Conservation (phyloP, 768 basidiomycete genomes). For the Tephrocybe sp. region DNA sequence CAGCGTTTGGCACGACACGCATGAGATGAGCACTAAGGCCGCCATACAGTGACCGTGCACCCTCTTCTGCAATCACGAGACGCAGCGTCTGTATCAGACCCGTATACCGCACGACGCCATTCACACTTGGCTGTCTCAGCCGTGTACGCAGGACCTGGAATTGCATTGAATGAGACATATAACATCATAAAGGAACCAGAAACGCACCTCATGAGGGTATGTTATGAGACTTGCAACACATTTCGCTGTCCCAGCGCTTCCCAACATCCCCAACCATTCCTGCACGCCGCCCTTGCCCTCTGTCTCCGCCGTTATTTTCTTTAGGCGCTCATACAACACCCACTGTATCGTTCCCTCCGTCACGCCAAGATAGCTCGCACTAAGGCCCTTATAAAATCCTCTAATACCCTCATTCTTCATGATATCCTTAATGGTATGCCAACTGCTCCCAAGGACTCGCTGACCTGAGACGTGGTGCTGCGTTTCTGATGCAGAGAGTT, state of each 20-base stretch:
- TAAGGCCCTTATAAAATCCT: conserved; percentile 94
- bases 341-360: conserved; percentile 97
- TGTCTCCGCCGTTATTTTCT: conserved; percentile 54
- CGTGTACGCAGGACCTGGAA: conserved; percentile 86
- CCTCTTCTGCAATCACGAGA: conserved; percentile 88
- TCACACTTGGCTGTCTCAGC: conserved; percentile 80
- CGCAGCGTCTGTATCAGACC: conserved; percentile 83
- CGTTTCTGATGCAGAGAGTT: conserved; percentile 48
- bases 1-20: conserved; percentile 96
- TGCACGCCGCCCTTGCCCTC: conserved; percentile 53
- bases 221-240: conserved; percentile 92
- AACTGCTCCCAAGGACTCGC: conserved; percentile 49
- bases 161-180: not conserved
- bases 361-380: conserved; percentile 93
- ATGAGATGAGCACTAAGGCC: conserved; percentile 94
- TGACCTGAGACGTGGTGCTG: conserved; percentile 15
- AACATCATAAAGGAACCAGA: not conserved
- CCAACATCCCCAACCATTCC: conserved; percentile 82
- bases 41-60: conserved; percentile 79
- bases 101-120: conserved; percentile 80
- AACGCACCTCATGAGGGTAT: conserved; percentile 92
- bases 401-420: conserved; percentile 75
- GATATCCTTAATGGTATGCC: conserved; percentile 67
- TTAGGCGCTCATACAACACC: conserved; percentile 93
- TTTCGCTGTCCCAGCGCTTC: conserved; percentile 91